Conservation (phyloP, 2,329 filamentous ascomycete genomes). For the Ophiostoma fasciatum region DNA sequence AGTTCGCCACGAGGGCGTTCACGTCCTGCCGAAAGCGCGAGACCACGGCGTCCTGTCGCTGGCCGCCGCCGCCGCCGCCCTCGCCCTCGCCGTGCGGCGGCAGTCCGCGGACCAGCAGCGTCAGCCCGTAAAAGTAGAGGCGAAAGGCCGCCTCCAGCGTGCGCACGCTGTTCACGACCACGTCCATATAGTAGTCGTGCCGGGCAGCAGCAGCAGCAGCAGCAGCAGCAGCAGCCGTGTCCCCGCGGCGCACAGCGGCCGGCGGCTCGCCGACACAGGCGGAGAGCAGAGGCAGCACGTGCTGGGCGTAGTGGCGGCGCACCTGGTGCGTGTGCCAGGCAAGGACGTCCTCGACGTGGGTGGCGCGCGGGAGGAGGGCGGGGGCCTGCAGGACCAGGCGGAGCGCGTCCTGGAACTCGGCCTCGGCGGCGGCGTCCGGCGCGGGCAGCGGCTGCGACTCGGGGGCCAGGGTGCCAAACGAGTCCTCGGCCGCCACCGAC, state of each 20-base stretch:
- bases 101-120: slow-evolving; percentile 34
- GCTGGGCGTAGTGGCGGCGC: slow-evolving; percentile 42
- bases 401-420: slow-evolving; percentile 35
- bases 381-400: slow-evolving; percentile 36
- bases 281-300: slow-evolving; percentile 41
- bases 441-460: slow-evolving; percentile 21
- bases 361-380: slow-evolving; percentile 30
- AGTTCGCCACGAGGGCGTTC: slow-evolving; percentile 50
- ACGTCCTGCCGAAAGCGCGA: slow-evolving; percentile 41
- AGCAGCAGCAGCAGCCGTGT: slow-evolving; percentile 10
- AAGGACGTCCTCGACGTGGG: slow-evolving; percentile 40
- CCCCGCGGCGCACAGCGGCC: background rate
- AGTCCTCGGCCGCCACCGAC: slow-evolving; percentile 39
- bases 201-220: too few species aligned
- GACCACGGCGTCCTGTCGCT: slow-evolving; percentile 19
- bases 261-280: slow-evolving; percentile 20
- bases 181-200: slow-evolving; percentile 30
- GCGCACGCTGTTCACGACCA: slow-evolving; percentile 32
- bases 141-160: slow-evolving; percentile 45
- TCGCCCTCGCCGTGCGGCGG: slow-evolving; percentile 14
- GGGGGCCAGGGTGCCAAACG: slow-evolving; percentile 32
- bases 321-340: slow-evolving; percentile 48
- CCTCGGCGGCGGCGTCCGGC: slow-evolving; percentile 23
- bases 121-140: slow-evolving; percentile 40
- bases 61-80: background rate